phyloP scores from a whole-genome alignment of 306 rosid genomes.

The Sechiopsis laciniata region DNA sequence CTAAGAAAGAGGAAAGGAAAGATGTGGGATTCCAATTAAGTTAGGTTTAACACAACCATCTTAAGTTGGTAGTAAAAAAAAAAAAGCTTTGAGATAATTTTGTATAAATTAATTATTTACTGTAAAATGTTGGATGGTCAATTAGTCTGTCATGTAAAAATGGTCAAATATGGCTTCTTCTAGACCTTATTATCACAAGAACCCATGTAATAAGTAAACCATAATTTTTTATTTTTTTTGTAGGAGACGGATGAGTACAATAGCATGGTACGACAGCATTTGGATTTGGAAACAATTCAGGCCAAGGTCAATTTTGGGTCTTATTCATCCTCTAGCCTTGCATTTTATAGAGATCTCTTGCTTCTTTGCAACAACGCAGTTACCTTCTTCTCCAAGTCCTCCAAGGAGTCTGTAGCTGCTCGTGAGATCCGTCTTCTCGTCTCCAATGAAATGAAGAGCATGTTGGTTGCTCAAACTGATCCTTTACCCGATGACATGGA shows the following conservation, averaged over 20 bases:
- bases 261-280: slow-evolving; percentile 44
- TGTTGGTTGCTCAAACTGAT: slow-evolving; percentile 23
- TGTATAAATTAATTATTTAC: no score
- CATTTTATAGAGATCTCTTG: slow-evolving; percentile 59
- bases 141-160: no score
- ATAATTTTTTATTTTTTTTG: neutral
- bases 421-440: slow-evolving; percentile 40
- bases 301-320: slow-evolving; percentile 41
- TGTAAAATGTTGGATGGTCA: no score
- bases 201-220: no score
- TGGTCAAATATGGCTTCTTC: no score
- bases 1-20: no score
- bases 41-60: no score
- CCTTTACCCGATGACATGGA: slow-evolving; percentile 23
- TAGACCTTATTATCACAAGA: no score
- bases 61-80: no score
- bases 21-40: no score
- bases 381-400: slow-evolving; percentile 51
- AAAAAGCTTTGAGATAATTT: no score
- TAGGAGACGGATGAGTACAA: slow-evolving; percentile 58
- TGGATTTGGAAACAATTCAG: slow-evolving; percentile 55
- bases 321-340: slow-evolving; percentile 36
- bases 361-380: slow-evolving; percentile 54
- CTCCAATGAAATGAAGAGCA: slow-evolving; percentile 33
- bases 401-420: slow-evolving; percentile 40